Evolutionary conservation across 495 filamentous ascomycete genomes (phyloP).

Genomic region (Platismatia glauca): DNA sequence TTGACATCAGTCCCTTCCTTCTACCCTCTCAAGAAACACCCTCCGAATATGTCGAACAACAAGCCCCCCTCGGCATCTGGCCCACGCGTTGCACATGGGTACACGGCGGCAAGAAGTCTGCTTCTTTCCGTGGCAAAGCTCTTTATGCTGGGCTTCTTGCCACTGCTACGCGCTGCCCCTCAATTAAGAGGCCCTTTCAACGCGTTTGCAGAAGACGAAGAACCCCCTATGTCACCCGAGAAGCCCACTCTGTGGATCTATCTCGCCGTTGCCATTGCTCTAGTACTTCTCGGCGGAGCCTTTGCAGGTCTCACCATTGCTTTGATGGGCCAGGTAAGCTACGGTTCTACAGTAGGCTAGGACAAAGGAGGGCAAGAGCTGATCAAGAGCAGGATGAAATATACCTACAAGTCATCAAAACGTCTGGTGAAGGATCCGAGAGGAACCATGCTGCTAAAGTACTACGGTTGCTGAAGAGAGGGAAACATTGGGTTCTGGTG

Average conservation of each 20-base stretch:
- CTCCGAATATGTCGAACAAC: slow-evolving; percentile 2
- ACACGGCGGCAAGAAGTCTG: slow-evolving; percentile 36
- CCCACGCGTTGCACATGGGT: slow-evolving; percentile 16
- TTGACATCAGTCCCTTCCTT: not conserved
- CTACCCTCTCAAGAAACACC: not conserved
- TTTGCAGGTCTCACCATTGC: slow-evolving; percentile 96
- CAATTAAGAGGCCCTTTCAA: slow-evolving; percentile 19
- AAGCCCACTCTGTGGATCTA: slow-evolving; percentile 63
- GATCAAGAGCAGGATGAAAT: slow-evolving; percentile 63
- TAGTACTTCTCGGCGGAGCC: slow-evolving; percentile 83
- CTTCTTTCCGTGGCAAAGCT: slow-evolving; percentile 42
- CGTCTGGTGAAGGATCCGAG: slow-evolving; percentile 73
- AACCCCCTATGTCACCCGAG: slow-evolving; percentile 35
- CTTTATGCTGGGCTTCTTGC: slow-evolving; percentile 36
- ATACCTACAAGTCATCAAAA: slow-evolving; percentile 87
- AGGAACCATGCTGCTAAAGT: slow-evolving; percentile 76
- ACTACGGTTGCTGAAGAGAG: slow-evolving; percentile 67
- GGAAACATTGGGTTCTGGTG: slow-evolving; percentile 99
- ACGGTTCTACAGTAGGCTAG: not conserved
- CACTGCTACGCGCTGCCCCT: slow-evolving; percentile 36
- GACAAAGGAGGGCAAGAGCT: not conserved
- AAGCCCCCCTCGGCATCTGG: not conserved
- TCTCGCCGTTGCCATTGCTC: slow-evolving; percentile 54
- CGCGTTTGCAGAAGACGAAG: slow-evolving; percentile 19
- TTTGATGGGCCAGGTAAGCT: slow-evolving; percentile 46